Base-by-base conservation (phyloP, 805 yeast genomes). In the Blastobotrys chiropterorum region DNA sequence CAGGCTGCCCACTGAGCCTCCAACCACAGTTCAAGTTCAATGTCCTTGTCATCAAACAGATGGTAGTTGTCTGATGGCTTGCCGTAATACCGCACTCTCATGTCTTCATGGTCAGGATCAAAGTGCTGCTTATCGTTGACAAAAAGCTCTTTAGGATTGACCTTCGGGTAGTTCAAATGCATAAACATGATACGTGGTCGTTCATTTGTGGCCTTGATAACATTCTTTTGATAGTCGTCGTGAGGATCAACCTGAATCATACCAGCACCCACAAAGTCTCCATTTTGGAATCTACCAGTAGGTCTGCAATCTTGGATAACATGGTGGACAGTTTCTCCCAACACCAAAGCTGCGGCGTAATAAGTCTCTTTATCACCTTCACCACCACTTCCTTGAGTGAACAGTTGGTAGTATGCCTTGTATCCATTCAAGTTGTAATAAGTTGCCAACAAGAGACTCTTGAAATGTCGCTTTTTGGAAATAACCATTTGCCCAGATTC, bases 341-440 rank as follows among this genome's bases (percentile, higher is more conserved):
- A 66, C 1, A 83, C 85, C 50, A 77, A 78, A 3, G 88, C 84
- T 0, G 89, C 86, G 0, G 89, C 86, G 50, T 83, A 71, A 54
- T 83, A 83, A 0, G 92, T 84, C 58, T 85, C 92, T 61, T 85
- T 86, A 63, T 86, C 92, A 48, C 92, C 94, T 68, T 83, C 88
- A n/a, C 94, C 94, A 2, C 78, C 79, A 40, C 74, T 74, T 38
- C 85, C 83, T 64, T 81, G 81, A 2, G 84, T 72, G 41, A 83
- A 68, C 46, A 83, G 68, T 1, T 80, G 81, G 62, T 82, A 83
- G 63, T 75, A 83, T 51, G 76, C 71, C 6, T 74, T 67, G 31
- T 83, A 85, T 0, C 89, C 89, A 62, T 75, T 79, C 50, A 80
- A 69, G 59, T 84, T 84, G 66, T 85, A 85, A 66, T 82, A 85